Conservation (phyloP, 1,284 basidiomycete species). For the Chalciporus sp. region DNA sequence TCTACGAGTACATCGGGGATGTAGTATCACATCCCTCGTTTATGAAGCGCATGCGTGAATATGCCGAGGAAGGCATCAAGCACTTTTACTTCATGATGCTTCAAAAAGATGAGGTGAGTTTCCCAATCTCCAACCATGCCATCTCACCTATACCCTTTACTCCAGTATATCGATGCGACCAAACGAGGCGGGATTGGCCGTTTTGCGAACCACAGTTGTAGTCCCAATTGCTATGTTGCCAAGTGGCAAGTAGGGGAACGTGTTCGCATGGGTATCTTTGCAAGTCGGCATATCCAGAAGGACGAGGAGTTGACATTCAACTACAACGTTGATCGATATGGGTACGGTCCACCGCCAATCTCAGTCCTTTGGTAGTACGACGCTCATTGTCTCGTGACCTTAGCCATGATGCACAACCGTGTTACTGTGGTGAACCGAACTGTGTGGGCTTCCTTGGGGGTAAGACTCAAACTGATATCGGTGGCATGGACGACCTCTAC, state of each 20-base stretch:
- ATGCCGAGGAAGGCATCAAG: constrained; percentile 89
- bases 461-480: constrained; percentile 97
- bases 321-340: constrained; percentile 99
- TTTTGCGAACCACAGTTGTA: constrained; percentile 98
- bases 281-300: constrained; percentile 79
- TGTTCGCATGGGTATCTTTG: constrained; percentile 98
- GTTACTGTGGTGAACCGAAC: constrained; percentile 95
- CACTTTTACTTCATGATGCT: constrained; percentile 99
- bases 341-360: constrained; percentile 56
- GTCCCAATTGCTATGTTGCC: constrained; percentile 98
- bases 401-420: constrained; percentile 93
- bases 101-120: constrained; percentile 90
- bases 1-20: constrained; percentile 98
- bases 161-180: constrained; percentile 95
- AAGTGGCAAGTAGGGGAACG: constrained; percentile 96
- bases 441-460: constrained; percentile 97
- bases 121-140: neutral
- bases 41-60: constrained; percentile 92
- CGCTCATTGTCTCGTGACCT: constrained; percentile 1
- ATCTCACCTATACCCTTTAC: neutral
- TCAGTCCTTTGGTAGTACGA: neutral
- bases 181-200: constrained; percentile 95
- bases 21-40: constrained; percentile 90
- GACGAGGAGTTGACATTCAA: constrained; percentile 98
- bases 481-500: constrained; percentile 92